Conservation (phyloP, 371 early-diverging fungal genomes). For the Edhazardia aedis region DNA sequence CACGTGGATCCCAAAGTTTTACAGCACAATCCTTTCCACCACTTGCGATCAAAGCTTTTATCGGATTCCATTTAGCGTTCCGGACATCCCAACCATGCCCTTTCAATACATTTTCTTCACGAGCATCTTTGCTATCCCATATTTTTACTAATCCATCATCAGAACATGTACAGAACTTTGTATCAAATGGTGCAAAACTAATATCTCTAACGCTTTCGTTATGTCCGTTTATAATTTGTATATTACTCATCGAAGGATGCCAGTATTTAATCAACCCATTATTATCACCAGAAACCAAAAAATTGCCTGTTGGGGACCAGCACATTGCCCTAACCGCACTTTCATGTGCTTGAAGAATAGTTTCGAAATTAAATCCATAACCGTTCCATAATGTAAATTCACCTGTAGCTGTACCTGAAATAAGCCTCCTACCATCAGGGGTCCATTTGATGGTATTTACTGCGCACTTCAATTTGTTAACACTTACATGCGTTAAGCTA, state of each 20-base stretch:
- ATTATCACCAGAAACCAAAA: constrained; percentile 85
- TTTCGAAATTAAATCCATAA: constrained; percentile 92
- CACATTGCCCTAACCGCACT: constrained; percentile 62
- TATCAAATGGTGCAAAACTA: constrained; percentile 63
- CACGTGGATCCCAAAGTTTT: constrained; percentile 93
- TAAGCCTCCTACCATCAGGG: constrained; percentile 83
- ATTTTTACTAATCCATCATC: constrained; percentile 89
- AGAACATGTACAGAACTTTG: constrained; percentile 80
- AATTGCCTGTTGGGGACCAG: constrained; percentile 83
- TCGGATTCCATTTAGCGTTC: constrained; percentile 90
- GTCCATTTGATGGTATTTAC: constrained; percentile 87
- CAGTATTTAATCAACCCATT: constrained; percentile 88
- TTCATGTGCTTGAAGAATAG: constrained; percentile 65
- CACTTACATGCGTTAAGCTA: constrained; percentile 55
- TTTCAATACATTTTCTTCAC: constrained; percentile 52
- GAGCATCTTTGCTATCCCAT: constrained; percentile 70
- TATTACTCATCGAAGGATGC: constrained; percentile 89
- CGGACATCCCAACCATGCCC: constrained; percentile 99
- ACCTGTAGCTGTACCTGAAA: constrained; percentile 83
- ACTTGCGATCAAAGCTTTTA: constrained; percentile 72
- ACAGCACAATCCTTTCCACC: constrained; percentile 90
- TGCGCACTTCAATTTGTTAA: constrained; percentile 80
- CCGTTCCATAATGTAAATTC: constrained; percentile 99
- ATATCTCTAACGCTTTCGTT: constrained; percentile 68
- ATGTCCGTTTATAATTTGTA: constrained; percentile 73